Percentiles rank a stretch among this genome's conserved stretches.
These are phyloP conservation scores for Opeltia flavorubescens DNA, from an alignment of 495 filamentous ascomycete species.

Conservation along the genomic window DNA sequence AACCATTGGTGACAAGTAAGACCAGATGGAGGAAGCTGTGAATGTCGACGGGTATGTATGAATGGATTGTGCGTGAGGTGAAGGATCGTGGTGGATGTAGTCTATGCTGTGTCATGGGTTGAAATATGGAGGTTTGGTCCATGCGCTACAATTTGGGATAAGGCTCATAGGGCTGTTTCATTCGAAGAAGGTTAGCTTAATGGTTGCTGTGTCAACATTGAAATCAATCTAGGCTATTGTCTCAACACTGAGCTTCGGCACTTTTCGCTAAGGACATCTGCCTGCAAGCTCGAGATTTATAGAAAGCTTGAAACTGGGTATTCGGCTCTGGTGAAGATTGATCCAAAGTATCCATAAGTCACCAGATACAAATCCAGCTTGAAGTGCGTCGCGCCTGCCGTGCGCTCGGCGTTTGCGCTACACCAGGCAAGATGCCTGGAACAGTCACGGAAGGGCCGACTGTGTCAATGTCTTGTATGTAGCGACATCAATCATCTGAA, in stretches of 20 bases:
- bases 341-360: no score
- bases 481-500: not conserved
- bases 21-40: not conserved
- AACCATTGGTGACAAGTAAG: conserved; percentile 33
- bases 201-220: no score
- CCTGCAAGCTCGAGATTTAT: no score
- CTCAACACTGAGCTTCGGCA: no score
- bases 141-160: not conserved
- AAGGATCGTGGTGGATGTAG: not conserved
- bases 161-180: no score
- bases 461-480: conserved; percentile 49
- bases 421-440: conserved; percentile 38
- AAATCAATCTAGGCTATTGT: no score
- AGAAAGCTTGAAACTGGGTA: no score
- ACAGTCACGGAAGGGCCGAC: conserved; percentile 47
- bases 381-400: not conserved
- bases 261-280: no score
- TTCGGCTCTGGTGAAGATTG: no score
- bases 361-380: not conserved
- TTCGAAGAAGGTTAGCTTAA: no score
- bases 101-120: not conserved
- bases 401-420: not conserved
- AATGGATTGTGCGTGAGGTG: not conserved
- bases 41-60: not conserved
- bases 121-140: not conserved